Conservation (phyloP, 2,329 filamentous ascomycete genomes). For the Penicillium brevicompactum region DNA sequence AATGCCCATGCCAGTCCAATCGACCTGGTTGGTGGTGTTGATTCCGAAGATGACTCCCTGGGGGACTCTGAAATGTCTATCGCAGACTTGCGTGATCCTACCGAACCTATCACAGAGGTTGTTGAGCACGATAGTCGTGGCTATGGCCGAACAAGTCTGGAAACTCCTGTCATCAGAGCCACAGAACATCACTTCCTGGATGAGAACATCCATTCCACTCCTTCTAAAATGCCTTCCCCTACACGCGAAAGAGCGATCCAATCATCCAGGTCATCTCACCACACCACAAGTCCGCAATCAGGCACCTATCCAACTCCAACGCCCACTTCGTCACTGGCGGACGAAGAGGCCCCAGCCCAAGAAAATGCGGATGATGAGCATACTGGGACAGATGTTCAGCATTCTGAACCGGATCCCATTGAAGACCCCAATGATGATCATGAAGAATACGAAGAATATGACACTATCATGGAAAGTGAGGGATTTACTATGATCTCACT, state of each 20-base stretch:
- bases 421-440: conserved; percentile 44
- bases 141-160: conserved; percentile 28
- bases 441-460: conserved; percentile 53
- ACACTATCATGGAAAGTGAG: conserved; percentile 60
- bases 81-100: conserved; percentile 25
- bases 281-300: conserved; percentile 36
- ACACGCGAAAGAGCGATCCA: conserved; percentile 25
- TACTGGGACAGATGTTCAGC: conserved; percentile 12
- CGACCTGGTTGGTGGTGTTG: conserved; percentile 16
- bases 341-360: conserved; percentile 34
- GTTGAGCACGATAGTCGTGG: conserved; percentile 17
- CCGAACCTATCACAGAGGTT: conserved; percentile 7
- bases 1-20: conserved; percentile 25
- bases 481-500: conserved; percentile 61
- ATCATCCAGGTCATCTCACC: conserved; percentile 37
- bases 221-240: conserved; percentile 39
- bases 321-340: conserved; percentile 40
- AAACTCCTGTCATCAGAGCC: conserved; percentile 32
- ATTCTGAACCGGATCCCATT: conserved; percentile 1
- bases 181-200: conserved; percentile 31
- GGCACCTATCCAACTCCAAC: conserved; percentile 44
- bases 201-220: conserved; percentile 35
- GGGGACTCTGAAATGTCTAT: conserved; percentile 26
- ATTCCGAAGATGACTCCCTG: conserved; percentile 23
- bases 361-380: conserved; percentile 5